Conservation (phyloP, 495 filamentous ascomycete genomes). For the Evernia prunastri region DNA sequence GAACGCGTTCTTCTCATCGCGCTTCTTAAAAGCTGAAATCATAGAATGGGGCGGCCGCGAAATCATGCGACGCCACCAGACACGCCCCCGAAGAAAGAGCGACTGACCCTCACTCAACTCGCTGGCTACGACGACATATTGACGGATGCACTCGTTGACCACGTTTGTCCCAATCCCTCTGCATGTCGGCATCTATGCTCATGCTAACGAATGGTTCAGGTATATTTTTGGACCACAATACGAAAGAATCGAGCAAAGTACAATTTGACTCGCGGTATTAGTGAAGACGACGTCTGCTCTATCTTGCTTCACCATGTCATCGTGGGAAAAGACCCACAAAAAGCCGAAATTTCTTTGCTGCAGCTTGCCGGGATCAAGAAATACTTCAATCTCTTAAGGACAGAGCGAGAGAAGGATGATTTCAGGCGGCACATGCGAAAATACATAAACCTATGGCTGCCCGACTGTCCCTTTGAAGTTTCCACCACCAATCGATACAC, state of each 20-base stretch:
- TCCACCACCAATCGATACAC: constrained; percentile 93
- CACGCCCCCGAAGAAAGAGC: constrained; percentile 38
- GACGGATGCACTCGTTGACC: constrained; percentile 92
- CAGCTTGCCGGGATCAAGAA: constrained; percentile 66
- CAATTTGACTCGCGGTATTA: constrained; percentile 70
- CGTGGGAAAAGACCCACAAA: constrained; percentile 59
- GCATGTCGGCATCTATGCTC: neutral
- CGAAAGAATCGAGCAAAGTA: constrained; percentile 91
- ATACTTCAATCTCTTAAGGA: constrained; percentile 57
- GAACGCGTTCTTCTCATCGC: neutral
- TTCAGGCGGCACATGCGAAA: constrained; percentile 81
- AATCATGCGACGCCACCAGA: constrained; percentile 19
- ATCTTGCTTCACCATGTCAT: constrained; percentile 75
- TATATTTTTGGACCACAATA: constrained; percentile 90
- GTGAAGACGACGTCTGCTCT: constrained; percentile 69
- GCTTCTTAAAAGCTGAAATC: neutral
- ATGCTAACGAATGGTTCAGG: constrained; percentile 42
- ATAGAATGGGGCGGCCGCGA: constrained; percentile 12
- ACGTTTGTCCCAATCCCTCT: constrained; percentile 53
- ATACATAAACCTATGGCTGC: constrained; percentile 87
- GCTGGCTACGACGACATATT: constrained; percentile 92
- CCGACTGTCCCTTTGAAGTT: constrained; percentile 91
- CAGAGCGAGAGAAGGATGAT: constrained; percentile 75
- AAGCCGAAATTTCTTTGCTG: constrained; percentile 66
- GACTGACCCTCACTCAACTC: constrained; percentile 77